Evolutionary conservation across 306 rosid genomes (phyloP).

Genomic region (Hylodesmum podocarpum): DNA sequence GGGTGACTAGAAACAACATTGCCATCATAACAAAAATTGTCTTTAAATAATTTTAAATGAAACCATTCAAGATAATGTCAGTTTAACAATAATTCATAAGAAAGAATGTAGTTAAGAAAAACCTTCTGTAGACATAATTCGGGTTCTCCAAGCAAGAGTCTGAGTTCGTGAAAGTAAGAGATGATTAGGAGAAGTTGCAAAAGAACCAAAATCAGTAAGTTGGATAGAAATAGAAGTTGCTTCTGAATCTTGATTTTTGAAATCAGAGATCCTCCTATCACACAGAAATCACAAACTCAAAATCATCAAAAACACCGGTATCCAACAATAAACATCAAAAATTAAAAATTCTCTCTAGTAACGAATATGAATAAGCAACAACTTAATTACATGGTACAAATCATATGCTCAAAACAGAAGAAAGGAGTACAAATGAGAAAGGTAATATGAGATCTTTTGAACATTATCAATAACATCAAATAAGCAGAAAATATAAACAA

Average conservation of each 20-base stretch:
- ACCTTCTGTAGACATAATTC: constrained; percentile 70
- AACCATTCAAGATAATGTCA: constrained; percentile 11
- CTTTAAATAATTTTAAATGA: not conserved
- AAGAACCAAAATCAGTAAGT: constrained; percentile 61
- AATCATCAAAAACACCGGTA: constrained; percentile 18
- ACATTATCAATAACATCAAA: constrained; percentile 19
- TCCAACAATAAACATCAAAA: not conserved
- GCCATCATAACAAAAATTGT: constrained; percentile 15
- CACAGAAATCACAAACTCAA: constrained; percentile 29
- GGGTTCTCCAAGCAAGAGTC: constrained; percentile 73
- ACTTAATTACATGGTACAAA: constrained; percentile 20
- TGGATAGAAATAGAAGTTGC: constrained; percentile 61
- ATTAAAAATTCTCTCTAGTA: constrained; percentile 7
- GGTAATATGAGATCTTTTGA: constrained; percentile 4
- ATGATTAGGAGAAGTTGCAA: constrained; percentile 56
- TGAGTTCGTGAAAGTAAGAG: constrained; percentile 51
- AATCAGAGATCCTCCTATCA: constrained; percentile 56
- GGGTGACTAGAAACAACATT: not conserved
- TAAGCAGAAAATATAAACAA: constrained; percentile 19
- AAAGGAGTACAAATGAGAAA: not conserved
- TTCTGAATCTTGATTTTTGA: constrained; percentile 48
- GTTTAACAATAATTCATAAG: constrained; percentile 6
- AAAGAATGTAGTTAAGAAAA: constrained; percentile 17
- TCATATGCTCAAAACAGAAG: not conserved
- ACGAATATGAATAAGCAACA: constrained; percentile 6